Percentiles rank a stretch among this genome's conserved stretches.
These are phyloP conservation scores for Musa acuminata DNA, from an alignment of 176 grass and related monocot species.

Conservation along the genomic window DNA sequence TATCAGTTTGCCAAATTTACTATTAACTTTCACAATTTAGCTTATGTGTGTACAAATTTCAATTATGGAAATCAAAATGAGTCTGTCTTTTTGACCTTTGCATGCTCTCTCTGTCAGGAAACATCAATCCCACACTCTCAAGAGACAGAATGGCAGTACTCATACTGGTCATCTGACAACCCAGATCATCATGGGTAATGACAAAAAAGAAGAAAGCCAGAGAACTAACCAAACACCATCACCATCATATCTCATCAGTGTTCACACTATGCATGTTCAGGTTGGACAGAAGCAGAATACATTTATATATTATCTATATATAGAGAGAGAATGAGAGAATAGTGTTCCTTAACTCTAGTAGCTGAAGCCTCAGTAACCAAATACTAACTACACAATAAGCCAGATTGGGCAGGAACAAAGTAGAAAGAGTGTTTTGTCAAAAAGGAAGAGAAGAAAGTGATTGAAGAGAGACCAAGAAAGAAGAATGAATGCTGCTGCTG, in stretches of 20 bases:
- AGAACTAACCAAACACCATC: constrained; percentile 8
- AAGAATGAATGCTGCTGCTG: constrained; percentile 10
- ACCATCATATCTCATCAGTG: not conserved
- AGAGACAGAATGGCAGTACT: constrained; percentile 54
- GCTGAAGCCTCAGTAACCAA: not conserved
- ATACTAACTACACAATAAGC: constrained; percentile 13
- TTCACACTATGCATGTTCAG: not conserved
- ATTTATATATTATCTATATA: not conserved
- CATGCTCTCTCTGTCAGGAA: constrained; percentile 37
- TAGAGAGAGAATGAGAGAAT: not conserved
- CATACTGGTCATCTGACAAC: constrained; percentile 50
- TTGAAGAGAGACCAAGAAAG: constrained; percentile 31
- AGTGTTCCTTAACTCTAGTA: not conserved
- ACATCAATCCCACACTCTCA: constrained; percentile 37
- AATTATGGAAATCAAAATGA: too few relatives aligned
- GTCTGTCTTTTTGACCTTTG: not conserved
- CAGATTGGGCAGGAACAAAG: constrained; percentile 25
- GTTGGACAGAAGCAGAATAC: constrained; percentile 15
- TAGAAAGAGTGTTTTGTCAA: constrained; percentile 33
- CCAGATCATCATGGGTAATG: constrained; percentile 52
- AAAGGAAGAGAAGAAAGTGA: constrained; percentile 7
- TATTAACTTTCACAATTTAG: too few relatives aligned
- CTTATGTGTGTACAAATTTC: too few relatives aligned
- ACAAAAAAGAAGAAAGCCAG: constrained; percentile 15
- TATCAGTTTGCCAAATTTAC: too few relatives aligned